phyloP scores from a whole-genome alignment of 306 rosid genomes.

The Medicago truncatula region DNA sequence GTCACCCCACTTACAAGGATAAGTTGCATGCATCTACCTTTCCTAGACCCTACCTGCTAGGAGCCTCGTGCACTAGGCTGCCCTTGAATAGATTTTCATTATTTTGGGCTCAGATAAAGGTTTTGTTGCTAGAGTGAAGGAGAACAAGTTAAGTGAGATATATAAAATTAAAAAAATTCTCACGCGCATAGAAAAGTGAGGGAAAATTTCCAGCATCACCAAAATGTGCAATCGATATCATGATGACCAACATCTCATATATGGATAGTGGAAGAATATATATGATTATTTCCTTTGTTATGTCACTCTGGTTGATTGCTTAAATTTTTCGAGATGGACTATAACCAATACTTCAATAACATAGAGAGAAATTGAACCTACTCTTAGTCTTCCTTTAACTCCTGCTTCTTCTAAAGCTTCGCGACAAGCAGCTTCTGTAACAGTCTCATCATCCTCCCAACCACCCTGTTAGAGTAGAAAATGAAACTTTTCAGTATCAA shows the following conservation, averaged over 20 bases:
- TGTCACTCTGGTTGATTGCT: constrained; percentile 9
- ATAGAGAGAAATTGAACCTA: constrained; percentile 51
- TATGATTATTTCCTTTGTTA: constrained; percentile 1
- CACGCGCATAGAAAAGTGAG: neutral
- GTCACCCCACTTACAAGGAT: neutral
- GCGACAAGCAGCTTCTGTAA: constrained; percentile 80
- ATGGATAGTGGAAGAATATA: constrained; percentile 16
- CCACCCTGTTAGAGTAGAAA: constrained; percentile 68
- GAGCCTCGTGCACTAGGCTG: neutral
- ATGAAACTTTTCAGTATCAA: constrained; percentile 19
- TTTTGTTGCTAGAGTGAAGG: neutral
- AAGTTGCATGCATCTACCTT: neutral
- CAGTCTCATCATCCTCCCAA: constrained; percentile 93
- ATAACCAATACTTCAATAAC: constrained; percentile 23
- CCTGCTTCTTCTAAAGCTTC: constrained; percentile 95
- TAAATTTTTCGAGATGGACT: constrained; percentile 6
- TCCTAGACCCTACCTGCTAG: neutral
- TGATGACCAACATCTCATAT: constrained; percentile 20
- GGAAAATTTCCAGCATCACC: constrained; percentile 6
- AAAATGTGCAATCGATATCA: constrained; percentile 5
- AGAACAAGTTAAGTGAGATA: neutral
- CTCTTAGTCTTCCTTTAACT: constrained; percentile 76
- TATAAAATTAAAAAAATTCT: no score
- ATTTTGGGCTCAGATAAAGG: neutral
- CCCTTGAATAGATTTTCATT: neutral